A percentile compares a stretch with the other conserved stretches of the same genome.
These are phyloP conservation scores for Backusella tarrabulga DNA, from an alignment of 192 early-diverging fungal species.

Conservation along the genomic window DNA sequence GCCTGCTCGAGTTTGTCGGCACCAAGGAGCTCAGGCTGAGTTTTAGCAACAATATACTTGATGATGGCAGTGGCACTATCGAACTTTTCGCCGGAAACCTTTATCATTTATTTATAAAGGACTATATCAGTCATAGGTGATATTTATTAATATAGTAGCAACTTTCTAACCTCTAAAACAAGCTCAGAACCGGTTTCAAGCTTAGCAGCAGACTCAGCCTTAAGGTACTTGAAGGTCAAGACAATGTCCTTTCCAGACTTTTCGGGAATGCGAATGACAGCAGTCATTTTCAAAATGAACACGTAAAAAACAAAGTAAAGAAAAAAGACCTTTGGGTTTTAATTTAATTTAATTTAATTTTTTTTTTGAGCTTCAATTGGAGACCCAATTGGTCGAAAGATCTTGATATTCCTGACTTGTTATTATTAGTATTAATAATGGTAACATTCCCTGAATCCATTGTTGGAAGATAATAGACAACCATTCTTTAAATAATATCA, in stretches of 20 bases:
- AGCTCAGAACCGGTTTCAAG: slow-evolving; percentile 24
- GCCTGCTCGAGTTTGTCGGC: slow-evolving; percentile 19
- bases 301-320: not conserved
- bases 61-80: slow-evolving; percentile 21
- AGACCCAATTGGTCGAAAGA: not conserved
- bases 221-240: slow-evolving; percentile 13
- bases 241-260: slow-evolving; percentile 24
- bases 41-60: slow-evolving; percentile 25
- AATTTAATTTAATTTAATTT: too few species aligned
- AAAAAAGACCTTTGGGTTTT: not conserved
- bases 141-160: not conserved
- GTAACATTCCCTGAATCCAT: not conserved
- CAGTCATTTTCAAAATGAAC: slow-evolving; percentile 14
- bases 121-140: too few species aligned
- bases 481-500: not conserved
- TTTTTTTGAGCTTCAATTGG: too few species aligned
- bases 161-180: slow-evolving; percentile 14
- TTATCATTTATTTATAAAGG: not conserved
- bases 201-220: not conserved
- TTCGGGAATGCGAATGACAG: slow-evolving; percentile 22
- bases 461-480: not conserved
- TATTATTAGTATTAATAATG: not conserved
- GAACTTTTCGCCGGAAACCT: slow-evolving; percentile 14
- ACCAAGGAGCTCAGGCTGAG: slow-evolving; percentile 26
- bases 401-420: not conserved